Base-by-base conservation (phyloP, 2,329 filamentous ascomycete species). In the Paradendryphiella salina region DNA sequence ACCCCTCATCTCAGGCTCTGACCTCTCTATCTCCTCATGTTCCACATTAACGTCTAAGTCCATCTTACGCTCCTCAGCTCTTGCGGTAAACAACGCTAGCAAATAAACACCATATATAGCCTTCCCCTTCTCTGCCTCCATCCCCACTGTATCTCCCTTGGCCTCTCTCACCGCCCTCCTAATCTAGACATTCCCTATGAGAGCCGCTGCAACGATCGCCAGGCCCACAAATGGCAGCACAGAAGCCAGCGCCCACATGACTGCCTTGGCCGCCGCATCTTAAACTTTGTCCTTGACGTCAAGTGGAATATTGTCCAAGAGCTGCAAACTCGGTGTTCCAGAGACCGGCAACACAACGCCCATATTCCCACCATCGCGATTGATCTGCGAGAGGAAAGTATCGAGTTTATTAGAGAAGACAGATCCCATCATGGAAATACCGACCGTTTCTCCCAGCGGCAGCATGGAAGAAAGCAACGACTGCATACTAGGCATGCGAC, bases 231-330 rank as follows among this genome's bases (percentile, higher is more conserved):
- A 79, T 0, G 85, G 85, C 10, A 82, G 70, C 31, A 88, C 79
- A 0, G 83, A 75, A 32, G 86, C 77, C 59, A 85, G 85, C 0
- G 84, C 82, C 80, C 84, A 86, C 56, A 84, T 82, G n/a, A 87
- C 82, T 0, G 83, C 85, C 51, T 76, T 77, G 57, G 77, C 79
- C 2, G 78, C 80, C 5, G 72, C 72, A 7, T 75, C 65, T 3
- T 75, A 72, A 1, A 82, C 70, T 3, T 61, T 63, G 0, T 67
- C 60, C 44, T 78, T 75, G 7, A 69, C 59, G 0, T 57, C 67
- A 1, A 64, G 36, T 0, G 76, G 70, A 1, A 82, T 70, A 32
- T 69, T 74, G 52, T 73, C 45, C 18, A 73, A 50, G 43, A 71
- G 55, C 39, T 73, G 58, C 44, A 75, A 52, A 48, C 73, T 64